Evolutionary conservation across 495 filamentous ascomycete genomes (phyloP), one percentile per base, ranked within the genome.

Genomic region (Aspergillus olivimuriae): DNA sequence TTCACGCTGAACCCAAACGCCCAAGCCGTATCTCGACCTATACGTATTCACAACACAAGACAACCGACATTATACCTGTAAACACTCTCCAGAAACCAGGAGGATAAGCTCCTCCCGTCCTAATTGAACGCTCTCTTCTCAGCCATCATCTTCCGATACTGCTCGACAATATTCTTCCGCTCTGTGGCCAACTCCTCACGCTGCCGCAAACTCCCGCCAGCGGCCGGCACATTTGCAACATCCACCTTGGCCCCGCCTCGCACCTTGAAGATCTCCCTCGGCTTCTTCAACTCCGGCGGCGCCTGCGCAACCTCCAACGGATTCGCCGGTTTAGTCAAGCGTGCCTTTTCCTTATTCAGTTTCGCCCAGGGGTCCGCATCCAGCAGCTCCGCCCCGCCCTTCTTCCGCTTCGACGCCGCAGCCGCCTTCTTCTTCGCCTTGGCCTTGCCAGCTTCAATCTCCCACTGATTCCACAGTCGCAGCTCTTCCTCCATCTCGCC

Each of bases 351-450:
- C n/a, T 79, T 72, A 30, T 65, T 69, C 51, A 97, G 61, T 46
- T 75, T 78, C 39, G 75, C 81, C 90, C 91, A 98, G 8, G 88
- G 87, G 69, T 96, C 91, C 15, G 78, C 76, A 17, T 82, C 74
- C 23, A 45, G 70, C 69, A 28, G 53, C 63, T 10, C 53, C 56
- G 37, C 60, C 66, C 24, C 11, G 24, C 5, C n/a, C n/a, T 28
- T 28, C 24, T 28, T 28, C 24, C 24, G 6, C 24, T 28, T 28
- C 24, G 5, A n/a, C n/a, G n/a, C 11, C 11, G 6, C 24, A 57
- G 22, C 50, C 2, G 66, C 68, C 61, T 73, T 79, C 72, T 77
- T 83, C 53, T 77, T 80, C 16, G 53, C 70, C 50, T 78, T 82
- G 58, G 69, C 74, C 19, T 68, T 70, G 4, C 62, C 64, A 20